A percentile compares a stretch with the other conserved stretches of the same genome.
Conservation (phyloP, 163 green algal genomes). For the Trebouxiophyceae sp. region DNA sequence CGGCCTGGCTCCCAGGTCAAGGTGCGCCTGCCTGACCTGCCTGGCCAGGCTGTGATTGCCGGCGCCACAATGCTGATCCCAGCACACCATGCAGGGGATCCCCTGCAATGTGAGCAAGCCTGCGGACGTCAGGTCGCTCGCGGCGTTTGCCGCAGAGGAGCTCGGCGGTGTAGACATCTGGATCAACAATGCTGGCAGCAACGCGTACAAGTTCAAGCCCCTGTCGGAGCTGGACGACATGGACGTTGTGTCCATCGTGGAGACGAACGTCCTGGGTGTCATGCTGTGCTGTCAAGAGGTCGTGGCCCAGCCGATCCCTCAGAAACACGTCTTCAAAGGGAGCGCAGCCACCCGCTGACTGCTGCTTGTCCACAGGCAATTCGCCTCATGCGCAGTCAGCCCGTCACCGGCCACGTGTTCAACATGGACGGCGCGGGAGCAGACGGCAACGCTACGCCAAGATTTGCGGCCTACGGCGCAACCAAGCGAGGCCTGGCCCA, state of each 20-base stretch:
- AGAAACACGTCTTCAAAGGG: no score
- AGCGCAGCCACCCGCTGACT: no score
- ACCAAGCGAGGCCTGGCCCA: conserved; percentile 79
- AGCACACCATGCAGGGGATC: conserved; percentile 41
- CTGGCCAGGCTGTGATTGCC: no score
- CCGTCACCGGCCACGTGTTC: conserved; percentile 80
- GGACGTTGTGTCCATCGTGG: conserved; percentile 71
- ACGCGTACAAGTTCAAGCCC: conserved; percentile 74
- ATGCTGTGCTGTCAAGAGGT: conserved; percentile 87
- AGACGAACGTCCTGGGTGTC: conserved; percentile 86
- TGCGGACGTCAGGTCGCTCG: conserved; percentile 58
- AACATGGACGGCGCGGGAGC: conserved; percentile 69
- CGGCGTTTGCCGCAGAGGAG: conserved; percentile 49
- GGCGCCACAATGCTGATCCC: no score
- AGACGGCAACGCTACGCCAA: conserved; percentile 69
- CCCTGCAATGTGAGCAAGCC: conserved; percentile 62
- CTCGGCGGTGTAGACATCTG: conserved; percentile 68
- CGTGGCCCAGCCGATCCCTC: no score
- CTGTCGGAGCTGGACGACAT: conserved; percentile 61
- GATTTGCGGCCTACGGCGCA: conserved; percentile 90
- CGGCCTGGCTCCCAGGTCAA: background rate
- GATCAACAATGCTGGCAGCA: conserved; percentile 94
- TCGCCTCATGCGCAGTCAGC: conserved; percentile 69
- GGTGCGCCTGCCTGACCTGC: no score
- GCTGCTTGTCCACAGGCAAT: conserved; percentile 67